phyloP scores from a whole-genome alignment of 2,329 filamentous ascomycete genomes.

The Arthrocladium fulminans region DNA sequence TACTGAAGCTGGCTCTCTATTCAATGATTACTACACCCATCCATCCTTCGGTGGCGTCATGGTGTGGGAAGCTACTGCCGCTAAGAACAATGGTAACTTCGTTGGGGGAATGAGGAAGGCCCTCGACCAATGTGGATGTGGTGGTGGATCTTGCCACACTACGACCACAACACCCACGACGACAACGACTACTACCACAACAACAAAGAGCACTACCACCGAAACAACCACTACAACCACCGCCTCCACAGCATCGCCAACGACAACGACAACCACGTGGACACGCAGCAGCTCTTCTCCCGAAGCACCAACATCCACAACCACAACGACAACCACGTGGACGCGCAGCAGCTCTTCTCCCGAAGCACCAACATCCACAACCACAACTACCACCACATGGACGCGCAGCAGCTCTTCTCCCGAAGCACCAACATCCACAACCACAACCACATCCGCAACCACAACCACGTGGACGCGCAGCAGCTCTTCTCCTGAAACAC shows the following conservation, averaged over 20 bases:
- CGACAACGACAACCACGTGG: neutral
- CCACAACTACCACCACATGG: conserved; percentile 2
- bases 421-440: neutral
- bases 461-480: neutral
- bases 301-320: conserved; percentile 9
- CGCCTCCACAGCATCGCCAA: conserved; percentile 5
- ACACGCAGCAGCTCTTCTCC: neutral
- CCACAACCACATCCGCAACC: conserved; percentile 3
- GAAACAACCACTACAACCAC: conserved; percentile 8
- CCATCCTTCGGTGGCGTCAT: conserved; percentile 50
- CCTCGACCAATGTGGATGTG: neutral
- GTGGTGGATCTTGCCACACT: conserved; percentile 6
- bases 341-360: neutral
- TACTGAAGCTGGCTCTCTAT: conserved; percentile 36
- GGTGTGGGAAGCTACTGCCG: conserved; percentile 49
- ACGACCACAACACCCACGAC: conserved; percentile 12
- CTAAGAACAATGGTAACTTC: conserved; percentile 35
- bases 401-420: conserved; percentile 8
- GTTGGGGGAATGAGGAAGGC: conserved; percentile 36
- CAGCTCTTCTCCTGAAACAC: conserved; percentile 1
- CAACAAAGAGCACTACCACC: conserved; percentile 10
- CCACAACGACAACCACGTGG: neutral
- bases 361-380: conserved; percentile 6
- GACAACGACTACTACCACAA: conserved; percentile 11
- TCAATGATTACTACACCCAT: conserved; percentile 35